Conservation (phyloP, 2,329 filamentous ascomycete species). For the Penicillium vulpinum region DNA sequence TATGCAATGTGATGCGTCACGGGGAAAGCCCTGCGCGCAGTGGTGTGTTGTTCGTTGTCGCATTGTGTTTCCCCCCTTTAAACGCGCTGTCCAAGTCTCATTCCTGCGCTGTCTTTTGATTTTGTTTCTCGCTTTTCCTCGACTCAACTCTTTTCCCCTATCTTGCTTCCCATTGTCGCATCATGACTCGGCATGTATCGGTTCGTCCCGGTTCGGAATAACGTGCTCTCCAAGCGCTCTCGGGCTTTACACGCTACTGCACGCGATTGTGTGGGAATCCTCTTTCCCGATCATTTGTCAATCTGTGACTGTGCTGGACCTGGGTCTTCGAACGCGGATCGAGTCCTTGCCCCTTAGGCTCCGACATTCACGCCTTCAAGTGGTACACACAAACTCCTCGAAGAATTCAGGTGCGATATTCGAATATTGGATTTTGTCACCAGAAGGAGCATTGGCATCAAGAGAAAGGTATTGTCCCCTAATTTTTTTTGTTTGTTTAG, state of each 20-base stretch:
- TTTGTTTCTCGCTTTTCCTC: slow-evolving; percentile 1
- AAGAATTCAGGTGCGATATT: neutral
- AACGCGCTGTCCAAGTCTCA: slow-evolving; percentile 1
- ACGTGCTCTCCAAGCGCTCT: slow-evolving; percentile 4
- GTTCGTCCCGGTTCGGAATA: slow-evolving; percentile 4
- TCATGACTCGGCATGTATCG: slow-evolving; percentile 16
- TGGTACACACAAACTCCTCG: neutral
- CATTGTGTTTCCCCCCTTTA: neutral
- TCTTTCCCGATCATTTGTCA: neutral
- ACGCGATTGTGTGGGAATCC: neutral
- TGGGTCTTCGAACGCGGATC: neutral
- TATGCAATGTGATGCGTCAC: slow-evolving; percentile 11
- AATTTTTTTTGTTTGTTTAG: neutral
- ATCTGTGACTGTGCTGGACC: neutral
- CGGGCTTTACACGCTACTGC: neutral
- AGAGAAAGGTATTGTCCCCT: neutral
- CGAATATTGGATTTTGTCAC: neutral
- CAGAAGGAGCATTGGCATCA: neutral
- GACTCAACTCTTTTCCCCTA: neutral
- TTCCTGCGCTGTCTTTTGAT: neutral
- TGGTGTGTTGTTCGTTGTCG: slow-evolving; percentile 8
- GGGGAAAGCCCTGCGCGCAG: neutral
- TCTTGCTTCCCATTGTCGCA: slow-evolving; percentile 2
- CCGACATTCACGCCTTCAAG: neutral
- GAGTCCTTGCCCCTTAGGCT: neutral